Conservation (phyloP, 805 yeast genomes). For the Cyberlindnera mrakii region DNA sequence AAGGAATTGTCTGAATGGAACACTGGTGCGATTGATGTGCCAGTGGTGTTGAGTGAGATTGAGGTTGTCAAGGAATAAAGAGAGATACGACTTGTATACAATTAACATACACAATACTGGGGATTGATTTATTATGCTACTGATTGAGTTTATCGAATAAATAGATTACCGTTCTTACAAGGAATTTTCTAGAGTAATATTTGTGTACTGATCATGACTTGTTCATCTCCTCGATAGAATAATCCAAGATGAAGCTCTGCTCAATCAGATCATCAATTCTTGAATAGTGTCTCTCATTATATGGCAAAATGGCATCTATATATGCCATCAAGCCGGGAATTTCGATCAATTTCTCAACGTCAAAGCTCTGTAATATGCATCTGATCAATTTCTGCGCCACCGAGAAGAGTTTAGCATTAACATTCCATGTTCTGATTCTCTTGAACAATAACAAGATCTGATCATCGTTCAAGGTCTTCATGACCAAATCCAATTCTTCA, state of each 20-base stretch:
- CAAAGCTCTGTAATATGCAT: constrained; percentile 52
- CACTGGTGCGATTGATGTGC: constrained; percentile 45
- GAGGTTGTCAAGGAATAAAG: constrained; percentile 6
- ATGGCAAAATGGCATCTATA: constrained; percentile 77
- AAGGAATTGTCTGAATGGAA: constrained; percentile 75
- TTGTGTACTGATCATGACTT: constrained; percentile 16
- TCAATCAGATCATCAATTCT: constrained; percentile 78
- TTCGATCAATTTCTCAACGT: constrained; percentile 50
- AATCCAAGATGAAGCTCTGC: constrained; percentile 81
- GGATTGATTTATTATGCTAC: neutral
- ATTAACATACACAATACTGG: neutral
- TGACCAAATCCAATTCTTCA: constrained; percentile 55
- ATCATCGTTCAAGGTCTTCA: constrained; percentile 50
- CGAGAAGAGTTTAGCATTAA: constrained; percentile 73
- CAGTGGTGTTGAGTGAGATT: constrained; percentile 40
- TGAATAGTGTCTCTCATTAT: constrained; percentile 76
- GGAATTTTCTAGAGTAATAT: neutral
- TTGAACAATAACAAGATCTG: constrained; percentile 58
- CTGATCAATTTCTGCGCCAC: constrained; percentile 74
- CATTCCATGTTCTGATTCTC: constrained; percentile 91
- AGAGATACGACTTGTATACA: neutral
- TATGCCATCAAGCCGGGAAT: constrained; percentile 62
- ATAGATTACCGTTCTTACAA: neutral
- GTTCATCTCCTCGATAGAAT: constrained; percentile 73
- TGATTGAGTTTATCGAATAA: neutral